Evolutionary conservation across 495 filamentous ascomycete species (phyloP), one percentile per base, ranked within the genome.

Genomic region (Penicillium macrosclerotiorum): DNA sequence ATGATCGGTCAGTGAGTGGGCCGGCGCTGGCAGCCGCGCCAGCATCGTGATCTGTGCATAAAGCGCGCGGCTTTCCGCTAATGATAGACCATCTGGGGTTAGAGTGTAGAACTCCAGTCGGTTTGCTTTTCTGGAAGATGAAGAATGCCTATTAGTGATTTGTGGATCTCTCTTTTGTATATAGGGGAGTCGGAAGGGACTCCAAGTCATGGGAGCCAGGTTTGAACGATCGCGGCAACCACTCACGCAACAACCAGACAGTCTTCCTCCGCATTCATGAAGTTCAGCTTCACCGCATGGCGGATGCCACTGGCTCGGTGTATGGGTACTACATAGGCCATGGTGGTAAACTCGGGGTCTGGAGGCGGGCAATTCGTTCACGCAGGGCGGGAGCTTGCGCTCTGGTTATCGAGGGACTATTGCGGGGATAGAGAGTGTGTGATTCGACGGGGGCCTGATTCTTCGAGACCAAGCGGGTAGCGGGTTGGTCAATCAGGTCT

Each of bases 241-340:
- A 62, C 88, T 66, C 79, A 96, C 92, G 89, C 90, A 49, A 95
- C 73, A 34, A 96, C 83, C 54, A 98, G 72, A 51, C 84, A 89
- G 49, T 92, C 83, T 45, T 92, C 83, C 29, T 88, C 81, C 3
- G 80, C 63, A 45, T 75, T 74, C 14, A 95, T 71, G 47, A 98
- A 81, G 45, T 83, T 79, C 34, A 90, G 73, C 57, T 85, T 90
- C 46, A 97, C 62, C 8, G 90, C 90, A 77, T 95, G 84, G 29
- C 89, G 82, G 45, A 96, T 82, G 64, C 88, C 94, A 62, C 84
- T 95, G 19, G 93, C 86, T 52, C 85, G 75, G 66, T 97, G 93
- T 43, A 99, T 95, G 4, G 93, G 91, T 49, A 89, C 90, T 47
- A 99, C 72, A 57, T 96, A 99, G 36, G 94, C 86, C 93, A 99